Percentiles rank a stretch among this genome's conserved stretches.
phyloP scores from a whole-genome alignment of 306 rosid genomes.

The Purshia tridentata region DNA sequence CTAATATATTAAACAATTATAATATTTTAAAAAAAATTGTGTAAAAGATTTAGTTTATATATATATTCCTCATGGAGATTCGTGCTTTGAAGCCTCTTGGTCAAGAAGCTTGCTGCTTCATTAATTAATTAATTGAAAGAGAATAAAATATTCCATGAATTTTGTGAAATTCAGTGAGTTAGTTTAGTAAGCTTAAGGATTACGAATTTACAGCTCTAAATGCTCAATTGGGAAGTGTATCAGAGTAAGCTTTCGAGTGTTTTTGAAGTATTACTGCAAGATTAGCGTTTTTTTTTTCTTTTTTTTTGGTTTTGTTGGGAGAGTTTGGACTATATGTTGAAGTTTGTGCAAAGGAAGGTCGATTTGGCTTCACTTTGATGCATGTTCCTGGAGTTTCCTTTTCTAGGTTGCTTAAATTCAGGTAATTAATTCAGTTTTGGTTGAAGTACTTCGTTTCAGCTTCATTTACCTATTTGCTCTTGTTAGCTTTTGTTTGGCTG shows the following conservation, averaged over 20 bases:
- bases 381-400: conserved; percentile 25
- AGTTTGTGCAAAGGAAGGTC: conserved; percentile 6
- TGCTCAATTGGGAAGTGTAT: conserved; percentile 12
- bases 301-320: not conserved
- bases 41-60: not conserved
- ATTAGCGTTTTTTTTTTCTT: not conserved
- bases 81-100: conserved; percentile 16
- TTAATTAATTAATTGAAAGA: not conserved
- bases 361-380: conserved; percentile 30
- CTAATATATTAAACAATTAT: not conserved
- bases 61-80: conserved; percentile 19
- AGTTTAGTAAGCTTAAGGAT: conserved; percentile 24
- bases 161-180: not conserved
- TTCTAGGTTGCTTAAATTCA: conserved; percentile 30
- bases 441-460: not conserved
- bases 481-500: conserved; percentile 21
- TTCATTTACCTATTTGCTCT: not conserved
- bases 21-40: conserved; percentile 3
- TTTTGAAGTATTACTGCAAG: conserved; percentile 18
- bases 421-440: not conserved
- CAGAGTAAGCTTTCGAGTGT: not conserved
- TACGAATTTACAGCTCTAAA: conserved; percentile 38
- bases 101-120: not conserved
- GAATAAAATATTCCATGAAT: not conserved
- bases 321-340: not conserved